These are phyloP conservation scores for Amylostereum chailletii DNA, from an alignment of 1,284 basidiomycete genomes.

Conservation along the genomic window DNA sequence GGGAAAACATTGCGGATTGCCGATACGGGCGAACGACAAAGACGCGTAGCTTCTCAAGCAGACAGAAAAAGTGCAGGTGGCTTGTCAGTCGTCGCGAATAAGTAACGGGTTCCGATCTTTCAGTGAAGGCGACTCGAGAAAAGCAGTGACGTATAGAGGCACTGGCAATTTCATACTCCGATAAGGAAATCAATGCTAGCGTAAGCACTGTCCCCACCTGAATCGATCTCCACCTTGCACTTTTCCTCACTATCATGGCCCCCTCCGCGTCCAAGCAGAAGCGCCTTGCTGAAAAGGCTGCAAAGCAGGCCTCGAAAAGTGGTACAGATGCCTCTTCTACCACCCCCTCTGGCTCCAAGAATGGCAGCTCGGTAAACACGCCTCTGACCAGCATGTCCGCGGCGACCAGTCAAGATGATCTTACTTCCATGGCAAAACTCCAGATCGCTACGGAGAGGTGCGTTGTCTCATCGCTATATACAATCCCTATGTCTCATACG, in stretches of 20 bases:
- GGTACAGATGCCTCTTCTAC: slow-evolving; percentile 39
- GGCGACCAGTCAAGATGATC: slow-evolving; percentile 66
- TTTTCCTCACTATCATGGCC: slow-evolving; percentile 35
- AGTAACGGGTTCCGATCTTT: too few species aligned
- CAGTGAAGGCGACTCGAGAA: too few species aligned
- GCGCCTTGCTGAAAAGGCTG: slow-evolving; percentile 84
- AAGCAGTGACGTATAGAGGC: too few species aligned
- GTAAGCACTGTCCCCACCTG: too few species aligned
- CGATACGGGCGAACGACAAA: too few species aligned
- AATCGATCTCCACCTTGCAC: too few species aligned
- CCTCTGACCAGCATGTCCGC: slow-evolving; percentile 74
- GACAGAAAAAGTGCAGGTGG: too few species aligned
- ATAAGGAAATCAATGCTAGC: too few species aligned
- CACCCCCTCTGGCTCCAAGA: slow-evolving; percentile 59
- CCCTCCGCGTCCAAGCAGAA: slow-evolving; percentile 81
- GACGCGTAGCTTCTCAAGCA: too few species aligned
- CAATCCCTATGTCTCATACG: background rate
- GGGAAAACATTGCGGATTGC: too few species aligned
- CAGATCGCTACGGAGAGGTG: slow-evolving; percentile 83
- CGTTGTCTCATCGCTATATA: slow-evolving; percentile 13
- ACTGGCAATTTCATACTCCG: too few species aligned
- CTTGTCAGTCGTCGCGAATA: too few species aligned
- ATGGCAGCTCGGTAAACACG: slow-evolving; percentile 57
- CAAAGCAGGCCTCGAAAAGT: slow-evolving; percentile 56
- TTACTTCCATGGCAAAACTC: slow-evolving; percentile 80